A percentile compares a stretch with the other conserved stretches of the same genome.
Conservation (phyloP, 306 rosid species). For the Vigna angularis region DNA sequence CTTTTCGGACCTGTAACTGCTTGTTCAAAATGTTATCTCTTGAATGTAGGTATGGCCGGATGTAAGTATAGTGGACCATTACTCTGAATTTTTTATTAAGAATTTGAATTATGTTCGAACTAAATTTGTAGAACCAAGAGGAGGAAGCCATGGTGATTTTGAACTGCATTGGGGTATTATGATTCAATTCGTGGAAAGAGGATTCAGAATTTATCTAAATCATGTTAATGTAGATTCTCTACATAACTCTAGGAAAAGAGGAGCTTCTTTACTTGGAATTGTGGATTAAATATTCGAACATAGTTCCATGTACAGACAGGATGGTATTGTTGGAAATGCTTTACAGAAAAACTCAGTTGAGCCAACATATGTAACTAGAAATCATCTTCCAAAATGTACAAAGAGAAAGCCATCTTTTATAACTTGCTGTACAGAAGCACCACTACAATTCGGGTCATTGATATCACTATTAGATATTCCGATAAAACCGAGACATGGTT, state of each 20-base stretch:
- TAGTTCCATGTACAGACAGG: not conserved
- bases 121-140: conserved; percentile 79
- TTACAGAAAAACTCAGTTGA: not conserved
- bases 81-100: conserved; percentile 30
- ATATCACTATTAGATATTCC: not conserved
- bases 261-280: conserved; percentile 90
- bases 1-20: conserved; percentile 40
- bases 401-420: not conserved
- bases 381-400: conserved; percentile 10
- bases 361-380: not conserved
- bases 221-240: conserved; percentile 47
- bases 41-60: conserved; percentile 87
- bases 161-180: conserved; percentile 75
- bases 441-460: not conserved
- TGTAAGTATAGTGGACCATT: conserved; percentile 20
- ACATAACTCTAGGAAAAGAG: conserved; percentile 59
- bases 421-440: conserved; percentile 11
- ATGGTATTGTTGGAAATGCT: not conserved
- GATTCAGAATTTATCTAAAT: conserved; percentile 54
- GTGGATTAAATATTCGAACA: conserved; percentile 21
- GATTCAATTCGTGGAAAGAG: conserved; percentile 71
- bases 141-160: conserved; percentile 86
- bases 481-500: not conserved
- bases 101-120: conserved; percentile 40
- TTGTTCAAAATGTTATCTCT: conserved; percentile 43